A percentile compares a stretch with the other conserved stretches of the same genome.
These are phyloP conservation scores for Gliomastix tumulicola DNA, from an alignment of 2,329 filamentous ascomycete species.

Conservation along the genomic window DNA sequence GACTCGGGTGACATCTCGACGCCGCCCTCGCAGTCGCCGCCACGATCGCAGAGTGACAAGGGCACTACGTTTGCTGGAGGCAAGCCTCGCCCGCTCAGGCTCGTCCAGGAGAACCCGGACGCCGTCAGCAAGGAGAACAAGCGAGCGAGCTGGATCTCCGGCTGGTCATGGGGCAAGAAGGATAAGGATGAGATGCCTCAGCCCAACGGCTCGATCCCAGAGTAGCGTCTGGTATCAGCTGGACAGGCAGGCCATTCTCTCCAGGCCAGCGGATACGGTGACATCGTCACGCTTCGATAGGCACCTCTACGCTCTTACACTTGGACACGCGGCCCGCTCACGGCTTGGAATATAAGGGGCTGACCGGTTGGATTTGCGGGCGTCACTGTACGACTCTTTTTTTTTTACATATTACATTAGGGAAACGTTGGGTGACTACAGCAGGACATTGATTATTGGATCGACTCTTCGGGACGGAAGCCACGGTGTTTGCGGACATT, in stretches of 20 bases:
- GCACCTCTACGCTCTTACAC: too few species aligned
- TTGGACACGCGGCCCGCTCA: too few species aligned
- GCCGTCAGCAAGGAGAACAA: constrained; percentile 38
- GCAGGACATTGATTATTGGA: too few species aligned
- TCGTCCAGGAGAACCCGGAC: constrained; percentile 73
- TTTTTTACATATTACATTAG: too few species aligned
- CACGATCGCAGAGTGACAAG: constrained; percentile 43
- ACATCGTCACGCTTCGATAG: too few species aligned
- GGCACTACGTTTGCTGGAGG: constrained; percentile 53
- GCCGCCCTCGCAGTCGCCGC: constrained; percentile 45
- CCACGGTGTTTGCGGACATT: too few species aligned
- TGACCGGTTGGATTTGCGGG: too few species aligned
- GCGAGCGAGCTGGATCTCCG: constrained; percentile 56
- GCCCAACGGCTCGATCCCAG: constrained; percentile 22
- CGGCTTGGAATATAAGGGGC: too few species aligned
- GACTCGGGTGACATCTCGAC: constrained; percentile 53
- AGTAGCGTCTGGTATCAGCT: constrained; percentile 19
- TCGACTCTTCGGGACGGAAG: too few species aligned
- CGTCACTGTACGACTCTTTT: too few species aligned
- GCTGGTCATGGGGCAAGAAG: constrained; percentile 49
- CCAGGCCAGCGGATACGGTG: too few species aligned
- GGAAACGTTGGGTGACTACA: too few species aligned
- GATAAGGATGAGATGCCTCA: constrained; percentile 19
- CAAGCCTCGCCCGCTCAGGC: constrained; percentile 75
- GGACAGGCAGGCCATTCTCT: neutral